Evolutionary conservation across 805 yeast genomes (phyloP).

Genomic region (Tetrapisispora phaffii): DNA sequence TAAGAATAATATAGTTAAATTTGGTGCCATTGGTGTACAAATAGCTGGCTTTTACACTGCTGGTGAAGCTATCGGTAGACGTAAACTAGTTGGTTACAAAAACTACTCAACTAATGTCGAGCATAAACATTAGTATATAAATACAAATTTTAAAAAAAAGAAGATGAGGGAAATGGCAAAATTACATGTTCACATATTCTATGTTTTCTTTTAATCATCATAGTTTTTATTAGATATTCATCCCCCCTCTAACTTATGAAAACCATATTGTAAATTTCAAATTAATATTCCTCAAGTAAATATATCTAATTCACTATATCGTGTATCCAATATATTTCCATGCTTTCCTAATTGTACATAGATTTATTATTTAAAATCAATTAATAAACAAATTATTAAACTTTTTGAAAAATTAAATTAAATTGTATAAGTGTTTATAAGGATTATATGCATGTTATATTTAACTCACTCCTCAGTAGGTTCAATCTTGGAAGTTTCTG

Average conservation of each 20-base stretch:
- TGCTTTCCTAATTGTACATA: not conserved
- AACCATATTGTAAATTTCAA: not conserved
- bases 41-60: conserved; percentile 82
- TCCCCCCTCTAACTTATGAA: not conserved
- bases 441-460: not conserved
- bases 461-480: not conserved
- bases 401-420: not conserved
- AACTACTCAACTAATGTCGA: conserved; percentile 14
- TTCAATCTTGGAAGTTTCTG: not conserved
- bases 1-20: conserved; percentile 52
- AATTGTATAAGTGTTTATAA: not conserved
- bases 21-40: conserved; percentile 71
- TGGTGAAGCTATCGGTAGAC: conserved; percentile 95
- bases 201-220: not conserved
- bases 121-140: not conserved
- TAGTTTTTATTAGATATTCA: conserved; percentile 1
- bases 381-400: not conserved
- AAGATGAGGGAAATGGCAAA: not conserved
- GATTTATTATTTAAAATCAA: not conserved
- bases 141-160: not conserved
- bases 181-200: not conserved
- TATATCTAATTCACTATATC: not conserved
- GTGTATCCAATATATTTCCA: not conserved
- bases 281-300: conserved; percentile 3
- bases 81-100: conserved; percentile 81